Evolutionary conservation across 352 stramenopile genomes (phyloP), one percentile per base, ranked within the genome.

Genomic region (Pythium dissotocum): DNA sequence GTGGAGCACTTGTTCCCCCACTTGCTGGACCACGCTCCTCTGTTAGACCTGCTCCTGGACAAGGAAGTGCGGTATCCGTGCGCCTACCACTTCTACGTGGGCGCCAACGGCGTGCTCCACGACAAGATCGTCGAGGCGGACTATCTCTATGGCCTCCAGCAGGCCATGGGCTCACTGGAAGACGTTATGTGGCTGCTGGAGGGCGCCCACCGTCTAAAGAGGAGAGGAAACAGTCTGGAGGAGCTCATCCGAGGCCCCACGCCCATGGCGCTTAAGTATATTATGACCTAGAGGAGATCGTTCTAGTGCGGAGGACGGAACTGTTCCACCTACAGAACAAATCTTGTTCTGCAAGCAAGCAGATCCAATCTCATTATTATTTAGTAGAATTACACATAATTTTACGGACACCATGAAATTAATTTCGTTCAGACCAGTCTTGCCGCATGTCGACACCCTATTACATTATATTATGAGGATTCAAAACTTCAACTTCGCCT

Each of bases 1-100:
- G 77, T 89, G 49, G 66, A 85, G 53, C 65, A 61, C n/a, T 57
- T 90, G 24, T 90, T 79, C 55, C 80, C 80, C 18, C 69, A 85
- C 33, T 60, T 71, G 3, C 24, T 70, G 4, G 48, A 55, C 58
- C 42, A 87, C 30, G 72, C 79, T 49, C 48, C 75, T 7, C 72
- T 89, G 30, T 69, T 88, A 46, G 73, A 79, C 24, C 72, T 71
- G 33, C 71, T 90, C 2, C 61, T 90, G 26, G 79, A 78, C n/a
- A 67, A 70, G 35, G 61, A 85, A 40, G 49, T 88, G 16, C 68
- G 77, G 12, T 67, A 85, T 32, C 72, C 63, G 38, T 88, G 76
- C 65, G 72, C 53, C 36, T 76, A 77, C 35, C 51, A 71, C n/a
- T 82, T 85, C 48, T 76, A 77, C 63, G 86, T 88, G 24, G 76